Evolutionary conservation across 768 basidiomycete genomes (phyloP).

Genomic region (Lactarius sanguifluus): DNA sequence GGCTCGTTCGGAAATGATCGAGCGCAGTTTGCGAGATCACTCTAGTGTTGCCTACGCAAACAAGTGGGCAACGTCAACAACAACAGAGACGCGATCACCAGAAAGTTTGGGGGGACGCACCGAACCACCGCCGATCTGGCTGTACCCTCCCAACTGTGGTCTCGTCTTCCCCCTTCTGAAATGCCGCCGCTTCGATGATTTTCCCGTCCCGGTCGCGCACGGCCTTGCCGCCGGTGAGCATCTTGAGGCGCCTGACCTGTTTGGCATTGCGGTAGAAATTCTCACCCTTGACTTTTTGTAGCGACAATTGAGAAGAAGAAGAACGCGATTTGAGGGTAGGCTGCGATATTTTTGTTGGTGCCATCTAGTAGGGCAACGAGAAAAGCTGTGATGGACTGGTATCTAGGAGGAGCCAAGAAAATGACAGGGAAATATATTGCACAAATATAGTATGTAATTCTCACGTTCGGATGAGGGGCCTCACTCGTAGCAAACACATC

Average conservation of each 20-base stretch:
- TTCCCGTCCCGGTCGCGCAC: constrained; percentile 90
- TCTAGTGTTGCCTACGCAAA: constrained; percentile 82
- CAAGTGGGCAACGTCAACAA: constrained; percentile 1
- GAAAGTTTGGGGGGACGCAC: constrained; percentile 46
- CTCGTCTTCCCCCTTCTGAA: constrained; percentile 94
- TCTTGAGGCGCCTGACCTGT: constrained; percentile 77
- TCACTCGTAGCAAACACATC: too few species aligned
- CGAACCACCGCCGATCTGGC: constrained; percentile 97
- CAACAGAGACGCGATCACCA: background rate
- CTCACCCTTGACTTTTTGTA: constrained; percentile 84
- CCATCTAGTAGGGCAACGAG: constrained; percentile 32
- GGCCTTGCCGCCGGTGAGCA: constrained; percentile 91
- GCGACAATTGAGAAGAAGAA: constrained; percentile 46
- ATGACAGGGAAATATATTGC: background rate
- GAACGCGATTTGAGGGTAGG: constrained; percentile 41
- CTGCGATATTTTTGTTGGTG: constrained; percentile 36
- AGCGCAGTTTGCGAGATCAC: constrained; percentile 96
- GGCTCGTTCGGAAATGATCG: constrained; percentile 92
- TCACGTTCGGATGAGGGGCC: too few species aligned
- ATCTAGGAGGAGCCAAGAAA: background rate
- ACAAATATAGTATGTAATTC: background rate
- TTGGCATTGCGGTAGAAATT: constrained; percentile 99
- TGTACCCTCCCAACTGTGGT: constrained; percentile 87
- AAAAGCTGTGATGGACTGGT: background rate
- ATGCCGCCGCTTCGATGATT: constrained; percentile 89